phyloP scores from a whole-genome alignment of 2,329 filamentous ascomycete genomes.

The Pestalotiopsis sp. region DNA sequence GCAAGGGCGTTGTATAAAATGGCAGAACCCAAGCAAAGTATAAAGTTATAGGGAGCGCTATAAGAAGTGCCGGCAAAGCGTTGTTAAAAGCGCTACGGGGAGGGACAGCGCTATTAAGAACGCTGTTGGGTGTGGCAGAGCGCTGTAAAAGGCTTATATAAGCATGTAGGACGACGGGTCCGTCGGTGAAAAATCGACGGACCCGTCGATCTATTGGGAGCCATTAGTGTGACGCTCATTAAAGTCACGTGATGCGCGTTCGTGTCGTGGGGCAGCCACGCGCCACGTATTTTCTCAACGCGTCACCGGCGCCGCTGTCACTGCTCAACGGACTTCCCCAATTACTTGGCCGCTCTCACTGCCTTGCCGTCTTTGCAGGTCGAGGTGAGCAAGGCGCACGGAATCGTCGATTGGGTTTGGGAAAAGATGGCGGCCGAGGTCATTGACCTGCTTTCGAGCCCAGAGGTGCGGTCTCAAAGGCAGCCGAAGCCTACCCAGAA shows the following conservation, averaged over 20 bases:
- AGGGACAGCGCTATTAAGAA: too few relatives aligned
- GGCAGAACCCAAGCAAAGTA: too few relatives aligned
- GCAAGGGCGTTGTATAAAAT: too few relatives aligned
- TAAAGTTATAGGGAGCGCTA: too few relatives aligned
- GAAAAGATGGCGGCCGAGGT: conserved; percentile 31
- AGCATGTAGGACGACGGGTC: too few relatives aligned
- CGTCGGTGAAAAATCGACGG: too few relatives aligned
- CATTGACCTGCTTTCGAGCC: conserved; percentile 38
- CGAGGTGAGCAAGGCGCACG: neutral
- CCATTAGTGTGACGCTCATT: neutral
- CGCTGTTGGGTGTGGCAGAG: too few relatives aligned
- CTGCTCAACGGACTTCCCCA: neutral
- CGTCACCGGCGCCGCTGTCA: neutral
- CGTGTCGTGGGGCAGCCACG: neutral
- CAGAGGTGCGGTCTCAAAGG: conserved; percentile 19
- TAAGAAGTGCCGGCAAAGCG: too few relatives aligned
- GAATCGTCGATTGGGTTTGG: neutral
- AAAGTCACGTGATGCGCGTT: conserved; percentile 2
- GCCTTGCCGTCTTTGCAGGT: neutral
- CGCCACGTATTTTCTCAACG: neutral
- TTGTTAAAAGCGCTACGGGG: too few relatives aligned
- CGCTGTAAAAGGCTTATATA: too few relatives aligned
- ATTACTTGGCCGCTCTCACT: neutral
- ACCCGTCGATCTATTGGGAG: too few relatives aligned
- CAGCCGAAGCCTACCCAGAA: neutral